Base-by-base conservation (phyloP, 495 filamentous ascomycete genomes). In the Aspergillus sclerotioniger region DNA sequence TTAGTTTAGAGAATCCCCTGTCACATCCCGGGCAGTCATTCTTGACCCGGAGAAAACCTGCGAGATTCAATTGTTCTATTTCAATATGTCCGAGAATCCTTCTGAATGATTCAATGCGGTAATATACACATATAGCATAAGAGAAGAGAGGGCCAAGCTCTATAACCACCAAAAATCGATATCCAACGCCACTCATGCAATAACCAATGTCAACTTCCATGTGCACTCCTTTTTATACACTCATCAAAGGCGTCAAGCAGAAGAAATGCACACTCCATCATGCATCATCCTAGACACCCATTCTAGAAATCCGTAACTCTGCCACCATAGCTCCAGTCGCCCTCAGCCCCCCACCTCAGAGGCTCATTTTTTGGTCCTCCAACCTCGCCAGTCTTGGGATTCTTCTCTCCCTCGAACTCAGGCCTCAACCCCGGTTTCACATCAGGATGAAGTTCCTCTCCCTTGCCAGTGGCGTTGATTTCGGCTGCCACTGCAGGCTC, bases 311-410 rank as follows among this genome's bases (percentile, higher is more conserved):
- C 94, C 17, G 94, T 98, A 21, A 94, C 93, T 54, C 94, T 78
- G 37, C 94, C 94, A 75, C 96, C 96, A 72, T 88, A 98, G 65
- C 91, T 97, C 86, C 92, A 98, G 75, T 98, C 94, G 1, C 90
- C 89, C 3, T 63, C 71, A 25, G 76, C 69, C 0, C 92, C 91
- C 92, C 92, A 96, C 53, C 92, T 80, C 63, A 98, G 62, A 44
- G 94, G 94, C 74, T 98, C 94, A 71, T 97, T 98, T 84, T 98
- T 98, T 16, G 94, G 94, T 13, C 94, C 94, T 6, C 92, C 94
- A 44, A 96, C 81, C 76, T 98, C 94, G n/a, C 95, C 95, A 3
- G 94, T 98, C 77, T 88, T 88, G 2, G 94, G 94, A 67, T 98
- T 97, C 57, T 78, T 80, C 39, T 98, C 91, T 39, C 94, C 94